phyloP scores from a whole-genome alignment of 1,284 basidiomycete species.

The Microbotryum lychnidis-dioicae region DNA sequence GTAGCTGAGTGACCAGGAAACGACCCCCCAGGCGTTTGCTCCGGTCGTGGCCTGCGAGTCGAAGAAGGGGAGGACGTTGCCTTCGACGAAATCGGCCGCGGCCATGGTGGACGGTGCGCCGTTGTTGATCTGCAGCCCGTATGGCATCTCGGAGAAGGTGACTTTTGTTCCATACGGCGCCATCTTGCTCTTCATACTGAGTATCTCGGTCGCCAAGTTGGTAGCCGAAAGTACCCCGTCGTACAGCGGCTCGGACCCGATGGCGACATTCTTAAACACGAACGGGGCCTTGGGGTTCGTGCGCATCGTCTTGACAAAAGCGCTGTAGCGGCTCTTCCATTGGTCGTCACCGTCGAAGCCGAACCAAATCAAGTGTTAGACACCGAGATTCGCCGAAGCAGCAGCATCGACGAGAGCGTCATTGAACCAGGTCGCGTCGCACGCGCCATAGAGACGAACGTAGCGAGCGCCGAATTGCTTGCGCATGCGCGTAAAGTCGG shows the following conservation, averaged over 20 bases:
- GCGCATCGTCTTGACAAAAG: slow-evolving; percentile 51
- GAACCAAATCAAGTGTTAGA: slow-evolving; percentile 63
- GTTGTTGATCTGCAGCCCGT: slow-evolving; percentile 49
- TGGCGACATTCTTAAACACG: slow-evolving; percentile 58
- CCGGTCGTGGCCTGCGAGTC: slow-evolving; percentile 53
- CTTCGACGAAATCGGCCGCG: slow-evolving; percentile 58
- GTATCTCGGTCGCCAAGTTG: slow-evolving; percentile 54
- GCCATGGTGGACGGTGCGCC: slow-evolving; percentile 45
- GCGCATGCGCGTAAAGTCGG: slow-evolving; percentile 57
- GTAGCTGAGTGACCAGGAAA: slow-evolving; percentile 54
- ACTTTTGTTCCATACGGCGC: slow-evolving; percentile 50
- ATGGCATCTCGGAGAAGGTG: slow-evolving; percentile 50
- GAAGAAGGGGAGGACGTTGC: slow-evolving; percentile 66
- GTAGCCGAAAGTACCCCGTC: slow-evolving; percentile 51
- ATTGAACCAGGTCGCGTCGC: slow-evolving; percentile 45
- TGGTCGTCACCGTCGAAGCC: slow-evolving; percentile 49
- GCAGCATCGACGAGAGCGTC: slow-evolving; percentile 63
- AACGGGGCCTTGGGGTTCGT: slow-evolving; percentile 57
- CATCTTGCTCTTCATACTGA: slow-evolving; percentile 48
- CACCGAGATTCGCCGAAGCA: slow-evolving; percentile 58
- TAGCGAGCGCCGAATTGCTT: slow-evolving; percentile 57
- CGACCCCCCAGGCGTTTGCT: slow-evolving; percentile 56
- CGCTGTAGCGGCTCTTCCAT: slow-evolving; percentile 53
- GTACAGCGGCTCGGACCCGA: slow-evolving; percentile 66
- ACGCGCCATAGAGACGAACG: slow-evolving; percentile 60